These are phyloP conservation scores for Penicillium ucsense DNA, from an alignment of 495 filamentous ascomycete species.

Conservation along the genomic window DNA sequence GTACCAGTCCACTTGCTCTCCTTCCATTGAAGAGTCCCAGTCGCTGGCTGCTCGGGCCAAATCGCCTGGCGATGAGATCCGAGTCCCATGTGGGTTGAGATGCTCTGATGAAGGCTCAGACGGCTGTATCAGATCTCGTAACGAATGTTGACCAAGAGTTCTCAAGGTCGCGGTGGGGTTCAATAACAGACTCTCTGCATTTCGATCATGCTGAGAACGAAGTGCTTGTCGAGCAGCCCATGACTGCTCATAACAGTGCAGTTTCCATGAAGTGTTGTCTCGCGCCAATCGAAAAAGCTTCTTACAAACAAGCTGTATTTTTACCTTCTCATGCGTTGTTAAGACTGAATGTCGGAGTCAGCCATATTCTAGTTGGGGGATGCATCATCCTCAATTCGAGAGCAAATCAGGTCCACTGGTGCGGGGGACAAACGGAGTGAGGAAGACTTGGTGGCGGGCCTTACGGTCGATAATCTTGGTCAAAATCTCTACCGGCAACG, in stretches of 20 bases:
- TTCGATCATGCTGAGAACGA: conserved; percentile 15
- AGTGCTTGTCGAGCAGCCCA: conserved; percentile 34
- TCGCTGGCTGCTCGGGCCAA: conserved; percentile 52
- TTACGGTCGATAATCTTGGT: conserved; percentile 66
- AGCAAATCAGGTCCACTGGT: conserved; percentile 2
- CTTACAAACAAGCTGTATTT: conserved; percentile 60
- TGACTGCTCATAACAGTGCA: conserved; percentile 64
- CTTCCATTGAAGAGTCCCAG: conserved; percentile 72
- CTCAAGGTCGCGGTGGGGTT: conserved; percentile 23
- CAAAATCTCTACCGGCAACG: conserved; percentile 67
- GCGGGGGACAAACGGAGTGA: conserved; percentile 16
- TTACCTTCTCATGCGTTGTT: conserved; percentile 55
- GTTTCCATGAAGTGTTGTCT: conserved; percentile 68
- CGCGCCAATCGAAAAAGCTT: conserved; percentile 58
- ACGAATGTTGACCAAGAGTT: conserved; percentile 23
- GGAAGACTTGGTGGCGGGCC: conserved; percentile 18
- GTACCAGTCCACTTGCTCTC: conserved; percentile 63
- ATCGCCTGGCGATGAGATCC: conserved; percentile 20
- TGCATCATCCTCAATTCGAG: not conserved
- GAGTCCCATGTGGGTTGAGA: conserved; percentile 6
- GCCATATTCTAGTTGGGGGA: conserved; percentile 11
- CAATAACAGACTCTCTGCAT: conserved; percentile 18
- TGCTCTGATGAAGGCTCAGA: conserved; percentile 8
- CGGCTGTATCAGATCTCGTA: conserved; percentile 31
- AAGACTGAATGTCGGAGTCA: conserved; percentile 43